phyloP scores from a whole-genome alignment of 371 early-diverging fungal genomes.

The Mucor saturninus region DNA sequence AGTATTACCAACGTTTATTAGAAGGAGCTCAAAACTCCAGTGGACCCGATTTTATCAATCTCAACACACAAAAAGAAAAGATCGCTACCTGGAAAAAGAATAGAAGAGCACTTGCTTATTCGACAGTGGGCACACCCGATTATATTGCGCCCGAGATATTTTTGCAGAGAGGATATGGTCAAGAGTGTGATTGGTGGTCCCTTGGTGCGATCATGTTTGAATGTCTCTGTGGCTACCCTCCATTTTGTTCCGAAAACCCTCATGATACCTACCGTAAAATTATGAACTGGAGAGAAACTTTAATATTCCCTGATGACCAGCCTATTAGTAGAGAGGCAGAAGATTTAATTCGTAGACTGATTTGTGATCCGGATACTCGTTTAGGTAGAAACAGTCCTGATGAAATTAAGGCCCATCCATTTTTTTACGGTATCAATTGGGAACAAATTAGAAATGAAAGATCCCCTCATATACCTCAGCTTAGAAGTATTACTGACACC shows the following conservation, averaged over 20 bases:
- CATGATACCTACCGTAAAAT: slow-evolving; percentile 98
- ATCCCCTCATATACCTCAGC: slow-evolving; percentile 94
- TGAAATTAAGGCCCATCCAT: slow-evolving; percentile 94
- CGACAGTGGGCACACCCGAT: slow-evolving; percentile 97
- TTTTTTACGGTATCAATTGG: slow-evolving; percentile 97
- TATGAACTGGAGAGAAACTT: slow-evolving; percentile 90
- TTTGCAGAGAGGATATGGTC: slow-evolving; percentile 92
- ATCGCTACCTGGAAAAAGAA: slow-evolving; percentile 98
- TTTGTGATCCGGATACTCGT: slow-evolving; percentile 86
- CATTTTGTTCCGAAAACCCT: slow-evolving; percentile 94
- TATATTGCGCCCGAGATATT: slow-evolving; percentile 98
- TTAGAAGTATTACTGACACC: slow-evolving; percentile 95
- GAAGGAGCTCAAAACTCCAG: slow-evolving; percentile 62
- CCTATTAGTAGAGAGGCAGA: slow-evolving; percentile 90
- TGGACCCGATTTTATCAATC: slow-evolving; percentile 76
- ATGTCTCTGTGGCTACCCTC: slow-evolving; percentile 95
- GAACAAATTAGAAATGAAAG: slow-evolving; percentile 78
- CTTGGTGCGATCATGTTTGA: slow-evolving; percentile 98
- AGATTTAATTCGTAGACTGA: slow-evolving; percentile 88
- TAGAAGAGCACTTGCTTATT: slow-evolving; percentile 86
- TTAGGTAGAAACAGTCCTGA: slow-evolving; percentile 80
- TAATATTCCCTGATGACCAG: slow-evolving; percentile 93
- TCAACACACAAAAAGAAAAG: slow-evolving; percentile 79
- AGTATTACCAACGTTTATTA: slow-evolving; percentile 83
- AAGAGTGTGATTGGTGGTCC: slow-evolving; percentile 99